A percentile compares a stretch with the other conserved stretches of the same genome.
Conservation (phyloP, 2,329 filamentous ascomycete genomes). For the Fusarium sp. region DNA sequence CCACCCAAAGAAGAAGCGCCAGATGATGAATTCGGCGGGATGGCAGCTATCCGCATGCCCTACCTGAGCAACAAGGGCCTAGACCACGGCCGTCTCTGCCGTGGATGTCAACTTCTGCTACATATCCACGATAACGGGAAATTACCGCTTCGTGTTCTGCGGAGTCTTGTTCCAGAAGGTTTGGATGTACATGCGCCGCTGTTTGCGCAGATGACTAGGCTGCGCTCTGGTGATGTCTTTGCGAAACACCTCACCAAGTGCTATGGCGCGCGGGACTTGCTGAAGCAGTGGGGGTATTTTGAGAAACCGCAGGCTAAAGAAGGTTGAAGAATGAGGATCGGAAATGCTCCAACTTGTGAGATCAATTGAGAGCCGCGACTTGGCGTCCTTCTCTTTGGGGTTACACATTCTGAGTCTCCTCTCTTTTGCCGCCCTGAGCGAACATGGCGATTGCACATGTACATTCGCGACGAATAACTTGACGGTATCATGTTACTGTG, state of each 20-base stretch:
- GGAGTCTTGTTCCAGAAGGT: no score
- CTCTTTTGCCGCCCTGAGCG: neutral
- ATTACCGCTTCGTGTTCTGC: no score
- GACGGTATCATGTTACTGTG: neutral
- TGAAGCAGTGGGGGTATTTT: neutral
- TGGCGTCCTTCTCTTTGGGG: no score
- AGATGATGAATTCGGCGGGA: slow-evolving; percentile 9
- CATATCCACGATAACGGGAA: no score
- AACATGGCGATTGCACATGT: neutral
- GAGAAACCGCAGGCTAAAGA: neutral
- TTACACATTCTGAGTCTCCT: neutral
- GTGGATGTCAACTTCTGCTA: no score
- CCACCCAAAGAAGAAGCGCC: neutral
- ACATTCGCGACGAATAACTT: neutral
- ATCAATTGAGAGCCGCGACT: neutral
- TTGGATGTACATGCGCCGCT: neutral
- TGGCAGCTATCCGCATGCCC: slow-evolving; percentile 30
- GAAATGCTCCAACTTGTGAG: neutral
- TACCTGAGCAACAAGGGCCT: slow-evolving; percentile 11
- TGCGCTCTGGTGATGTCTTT: neutral
- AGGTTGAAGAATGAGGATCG: neutral
- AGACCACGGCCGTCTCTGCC: slow-evolving; percentile 28
- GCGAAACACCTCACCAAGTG: neutral
- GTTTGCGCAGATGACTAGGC: neutral
- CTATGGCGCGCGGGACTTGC: neutral